Evolutionary conservation across 2,329 filamentous ascomycete species (phyloP), one percentile per base, ranked within the genome.

Genomic region (Aureobasidium mangrovei): DNA sequence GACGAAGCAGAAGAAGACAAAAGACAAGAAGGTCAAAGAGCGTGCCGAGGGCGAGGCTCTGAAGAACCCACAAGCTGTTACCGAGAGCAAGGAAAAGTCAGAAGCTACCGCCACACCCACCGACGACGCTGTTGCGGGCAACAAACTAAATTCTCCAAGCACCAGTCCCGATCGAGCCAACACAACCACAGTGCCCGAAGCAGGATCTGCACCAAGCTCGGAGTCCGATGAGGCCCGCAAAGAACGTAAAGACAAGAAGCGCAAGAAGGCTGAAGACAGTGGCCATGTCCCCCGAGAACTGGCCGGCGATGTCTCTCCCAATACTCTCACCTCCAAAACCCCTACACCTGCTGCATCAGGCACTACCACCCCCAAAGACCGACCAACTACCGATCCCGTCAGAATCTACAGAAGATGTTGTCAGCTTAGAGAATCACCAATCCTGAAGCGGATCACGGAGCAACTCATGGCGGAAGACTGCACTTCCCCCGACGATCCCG

Each of bases 321-420:
- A 58, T 59, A 57, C 67, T 67, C 42, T 53, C 60, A 49, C 58
- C 57, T 57, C 55, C 4, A 5, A 18, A 9, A 32, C 27, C 24
- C 59, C 58, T 44, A 64, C 60, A 53, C 58, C 66, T 5, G 58
- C 61, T 10, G 48, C 10, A 4, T 53, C 55, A 9, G 56, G 53
- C 7, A 45, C 56, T 4, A n/a, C 53, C 7, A 56, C 55, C 10
- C 70, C 78, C 0, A 79, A 72, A 58, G 77, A 80, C 57, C 75
- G 80, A 48, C 91, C 91, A 0, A 96, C 91, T 0, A 95, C 86
- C 1, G 93, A 96, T 65, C 91, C 93, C 2, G 82, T 91, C 10
- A 81, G 91, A 56, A 95, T 98, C 63, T 98, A 98, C 69, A 81
- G 91, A 60, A 80, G 93, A 65, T 97, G 93, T 67, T 97, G 93